Conservation (phyloP, 2,329 filamentous ascomycete species). For the Colletotrichum karsti region DNA sequence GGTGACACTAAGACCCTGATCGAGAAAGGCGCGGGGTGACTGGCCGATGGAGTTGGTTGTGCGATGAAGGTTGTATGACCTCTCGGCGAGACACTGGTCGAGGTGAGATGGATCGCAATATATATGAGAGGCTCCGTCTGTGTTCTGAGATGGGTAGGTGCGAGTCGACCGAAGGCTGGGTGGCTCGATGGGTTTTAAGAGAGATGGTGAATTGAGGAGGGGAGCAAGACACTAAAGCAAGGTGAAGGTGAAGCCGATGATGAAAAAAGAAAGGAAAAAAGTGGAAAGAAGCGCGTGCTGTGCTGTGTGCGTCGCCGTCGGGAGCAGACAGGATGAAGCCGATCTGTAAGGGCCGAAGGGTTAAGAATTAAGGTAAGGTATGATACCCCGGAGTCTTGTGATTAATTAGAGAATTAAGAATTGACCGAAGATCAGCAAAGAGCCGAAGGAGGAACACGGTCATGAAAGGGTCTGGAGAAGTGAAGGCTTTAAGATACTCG, state of each 20-base stretch:
- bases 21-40: neutral
- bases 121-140: slow-evolving; percentile 13
- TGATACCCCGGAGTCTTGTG: slow-evolving; percentile 1
- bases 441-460: slow-evolving; percentile 13
- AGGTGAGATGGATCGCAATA: slow-evolving; percentile 16
- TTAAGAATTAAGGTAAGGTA: slow-evolving; percentile 4
- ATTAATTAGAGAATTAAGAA: slow-evolving; percentile 9
- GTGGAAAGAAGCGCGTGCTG: neutral
- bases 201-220: neutral
- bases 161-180: neutral
- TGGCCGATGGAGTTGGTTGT: slow-evolving; percentile 4
- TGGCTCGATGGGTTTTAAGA: neutral
- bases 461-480: slow-evolving; percentile 11
- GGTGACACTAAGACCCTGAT: slow-evolving; percentile 13
- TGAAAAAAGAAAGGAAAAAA: slow-evolving; percentile 2
- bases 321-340: slow-evolving; percentile 11
- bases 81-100: slow-evolving; percentile 7
- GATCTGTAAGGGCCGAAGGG: slow-evolving; percentile 1
- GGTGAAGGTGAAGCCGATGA: neutral
- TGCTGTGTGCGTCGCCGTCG: neutral
- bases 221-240: slow-evolving; percentile 7
- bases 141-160: neutral
- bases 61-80: slow-evolving; percentile 17
- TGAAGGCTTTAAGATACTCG: slow-evolving; percentile 22
- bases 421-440: slow-evolving; percentile 22